Base-by-base conservation (phyloP, 208 protist species). In the Crithidia fasciculata region DNA sequence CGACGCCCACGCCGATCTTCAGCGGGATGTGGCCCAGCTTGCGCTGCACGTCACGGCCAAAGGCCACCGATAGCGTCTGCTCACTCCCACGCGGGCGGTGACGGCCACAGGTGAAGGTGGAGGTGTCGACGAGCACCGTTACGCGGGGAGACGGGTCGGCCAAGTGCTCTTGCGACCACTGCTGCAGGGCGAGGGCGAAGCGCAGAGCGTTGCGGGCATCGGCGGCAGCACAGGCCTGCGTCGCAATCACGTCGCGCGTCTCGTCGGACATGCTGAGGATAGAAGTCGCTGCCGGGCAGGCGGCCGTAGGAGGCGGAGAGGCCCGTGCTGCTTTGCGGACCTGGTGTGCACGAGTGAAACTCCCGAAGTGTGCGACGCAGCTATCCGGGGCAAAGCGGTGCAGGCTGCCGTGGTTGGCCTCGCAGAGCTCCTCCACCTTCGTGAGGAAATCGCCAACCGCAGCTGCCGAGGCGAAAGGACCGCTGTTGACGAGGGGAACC, bases 1-100 rank as follows among this genome's bases (percentile, higher is more conserved):
- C 79, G 7, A 83, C 50, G 58, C 44, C 45, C 53, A 74, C 76
- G 37, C 78, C 79, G 52, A 78, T 68, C 55, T 41, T 62, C 45
- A 54, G 67, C 45, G 76, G 72, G 19, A 84, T 43, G 40, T 64
- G 47, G 49, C 79, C 74, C 49, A 87, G 44, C 37, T 77, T 49
- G 52, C 66, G 68, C 56, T 71, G 61, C 69, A 74, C 54, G 60
- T 85, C 72, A 50, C 79, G 78, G 55, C 82, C 78, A 4, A 72
- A 45, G 5, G 73, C 69, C 16, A 78, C 63, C 69, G 60, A 72
- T 44, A 72, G 63, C 28, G 55, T 77, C 55, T 76, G 73, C 60
- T 67, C 56, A 57, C 56, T 64, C 45, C 56, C 62, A 9, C 18
- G 5, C 18, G 60, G 59, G 61, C 68, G 47, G 52, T 64, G 64